Evolutionary conservation across 2,329 filamentous ascomycete genomes (phyloP).

Genomic region (Mycosphaerella arachidis): DNA sequence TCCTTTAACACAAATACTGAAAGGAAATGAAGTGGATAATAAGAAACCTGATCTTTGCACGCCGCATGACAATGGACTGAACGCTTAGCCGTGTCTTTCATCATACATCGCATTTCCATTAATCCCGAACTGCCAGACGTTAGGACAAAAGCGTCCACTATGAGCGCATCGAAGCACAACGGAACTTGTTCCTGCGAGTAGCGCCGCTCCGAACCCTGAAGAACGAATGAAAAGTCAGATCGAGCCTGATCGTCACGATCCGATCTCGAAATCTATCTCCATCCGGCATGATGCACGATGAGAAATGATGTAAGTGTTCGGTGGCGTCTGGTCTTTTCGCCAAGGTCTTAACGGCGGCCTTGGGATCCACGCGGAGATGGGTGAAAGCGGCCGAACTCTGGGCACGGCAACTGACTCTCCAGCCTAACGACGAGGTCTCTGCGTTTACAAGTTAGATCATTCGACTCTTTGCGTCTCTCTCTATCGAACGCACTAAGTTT

Average conservation of each 20-base stretch:
- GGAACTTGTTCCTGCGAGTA: not conserved
- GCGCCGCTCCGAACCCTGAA: not conserved
- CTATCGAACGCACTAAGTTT: no score
- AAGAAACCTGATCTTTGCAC: not conserved
- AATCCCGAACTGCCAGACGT: not conserved
- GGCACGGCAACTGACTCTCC: no score
- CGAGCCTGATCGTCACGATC: not conserved
- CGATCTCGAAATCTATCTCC: not conserved
- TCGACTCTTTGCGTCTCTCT: no score
- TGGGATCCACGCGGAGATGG: no score
- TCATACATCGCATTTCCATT: not conserved
- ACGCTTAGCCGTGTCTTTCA: not conserved
- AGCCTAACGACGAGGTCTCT: no score
- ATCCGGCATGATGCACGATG: not conserved
- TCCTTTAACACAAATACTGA: no score
- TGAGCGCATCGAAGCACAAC: constrained; percentile 1
- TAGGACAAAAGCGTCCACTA: not conserved
- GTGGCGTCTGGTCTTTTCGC: not conserved
- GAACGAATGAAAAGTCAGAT: not conserved
- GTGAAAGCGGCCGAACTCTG: no score
- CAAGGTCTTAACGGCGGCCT: not conserved
- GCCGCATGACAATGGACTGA: not conserved
- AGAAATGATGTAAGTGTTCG: not conserved
- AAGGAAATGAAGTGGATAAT: not conserved
- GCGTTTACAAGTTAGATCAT: no score